A percentile compares a stretch with the other conserved stretches of the same genome.
phyloP scores from a whole-genome alignment of 257 asterid species.

The Solanum verrucosum region DNA sequence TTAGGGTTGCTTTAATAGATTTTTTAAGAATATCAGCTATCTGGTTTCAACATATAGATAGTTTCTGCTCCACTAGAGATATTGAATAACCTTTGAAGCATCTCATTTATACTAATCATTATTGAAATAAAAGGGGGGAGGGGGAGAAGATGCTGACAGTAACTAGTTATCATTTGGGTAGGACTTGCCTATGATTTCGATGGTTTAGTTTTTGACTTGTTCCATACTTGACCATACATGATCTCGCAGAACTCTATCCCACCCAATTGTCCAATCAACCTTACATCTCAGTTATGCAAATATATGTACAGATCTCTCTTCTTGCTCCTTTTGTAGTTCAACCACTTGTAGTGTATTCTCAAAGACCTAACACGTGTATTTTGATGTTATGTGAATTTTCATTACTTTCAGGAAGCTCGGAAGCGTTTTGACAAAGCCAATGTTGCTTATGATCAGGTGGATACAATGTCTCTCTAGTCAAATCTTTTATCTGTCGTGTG shows the following conservation, averaged over 20 bases:
- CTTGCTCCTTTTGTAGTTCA: neutral
- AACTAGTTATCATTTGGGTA: neutral
- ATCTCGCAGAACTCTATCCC: neutral
- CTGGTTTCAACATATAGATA: neutral
- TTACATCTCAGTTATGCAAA: neutral
- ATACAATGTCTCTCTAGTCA: conserved; percentile 4
- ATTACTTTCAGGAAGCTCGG: conserved; percentile 79
- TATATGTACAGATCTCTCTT: neutral
- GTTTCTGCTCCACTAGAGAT: neutral
- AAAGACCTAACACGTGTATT: neutral
- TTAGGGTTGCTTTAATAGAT: neutral
- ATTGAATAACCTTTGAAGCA: neutral
- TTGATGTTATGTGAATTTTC: conserved; percentile 6
- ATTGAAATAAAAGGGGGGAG: neutral
- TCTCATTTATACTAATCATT: neutral
- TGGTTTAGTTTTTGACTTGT: neutral
- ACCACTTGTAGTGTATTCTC: neutral
- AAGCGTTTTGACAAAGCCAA: conserved; percentile 96
- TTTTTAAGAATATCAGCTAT: neutral
- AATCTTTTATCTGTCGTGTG: neutral
- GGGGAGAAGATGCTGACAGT: neutral
- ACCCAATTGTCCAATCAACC: neutral
- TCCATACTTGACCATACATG: neutral
- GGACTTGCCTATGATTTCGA: neutral
- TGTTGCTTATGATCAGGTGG: conserved; percentile 85